These are phyloP conservation scores for Hypoxylon lienhwacheense DNA, from an alignment of 495 filamentous ascomycete species.

Conservation along the genomic window DNA sequence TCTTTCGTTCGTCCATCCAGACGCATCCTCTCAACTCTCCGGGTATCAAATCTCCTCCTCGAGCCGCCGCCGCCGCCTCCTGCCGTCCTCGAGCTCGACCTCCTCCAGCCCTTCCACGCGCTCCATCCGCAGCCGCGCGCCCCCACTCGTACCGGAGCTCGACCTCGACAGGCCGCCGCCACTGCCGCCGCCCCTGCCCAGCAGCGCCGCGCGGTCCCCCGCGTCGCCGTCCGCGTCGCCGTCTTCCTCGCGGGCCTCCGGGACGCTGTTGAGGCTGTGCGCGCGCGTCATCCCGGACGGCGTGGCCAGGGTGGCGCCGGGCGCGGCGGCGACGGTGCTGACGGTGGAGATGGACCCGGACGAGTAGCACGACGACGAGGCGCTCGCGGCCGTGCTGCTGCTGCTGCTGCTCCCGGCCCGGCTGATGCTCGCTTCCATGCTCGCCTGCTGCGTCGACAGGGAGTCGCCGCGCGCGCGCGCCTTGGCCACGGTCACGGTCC, in stretches of 20 bases:
- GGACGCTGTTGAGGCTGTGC: constrained; percentile 36
- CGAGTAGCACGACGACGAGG: too few relatives aligned
- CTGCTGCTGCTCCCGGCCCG: constrained; percentile 11
- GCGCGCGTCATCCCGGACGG: constrained; percentile 16
- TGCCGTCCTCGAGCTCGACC: constrained; percentile 27
- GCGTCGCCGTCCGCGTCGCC: neutral
- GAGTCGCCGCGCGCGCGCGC: constrained; percentile 27
- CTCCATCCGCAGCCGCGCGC: constrained; percentile 22
- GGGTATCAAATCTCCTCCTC: constrained; percentile 31
- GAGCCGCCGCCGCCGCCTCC: constrained; percentile 14
- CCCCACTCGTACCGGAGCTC: constrained; percentile 22
- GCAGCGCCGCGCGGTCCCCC: constrained; percentile 13
- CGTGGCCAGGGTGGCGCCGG: constrained; percentile 20
- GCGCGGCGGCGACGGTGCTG: neutral
- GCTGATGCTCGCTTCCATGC: constrained; percentile 29
- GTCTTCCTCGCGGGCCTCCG: constrained; percentile 35
- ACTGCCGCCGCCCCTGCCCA: too few relatives aligned
- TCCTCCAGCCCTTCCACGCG: constrained; percentile 32
- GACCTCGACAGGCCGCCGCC: constrained; percentile 19
- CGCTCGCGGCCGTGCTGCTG: constrained; percentile 1
- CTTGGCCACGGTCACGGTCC: constrained; percentile 18
- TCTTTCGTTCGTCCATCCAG: neutral
- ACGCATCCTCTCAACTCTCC: too few relatives aligned
- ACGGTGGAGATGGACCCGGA: constrained; percentile 3
- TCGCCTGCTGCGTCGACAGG: constrained; percentile 27